These are phyloP conservation scores for Tulasnella sp. DNA, from an alignment of 768 basidiomycete species.

Conservation along the genomic window DNA sequence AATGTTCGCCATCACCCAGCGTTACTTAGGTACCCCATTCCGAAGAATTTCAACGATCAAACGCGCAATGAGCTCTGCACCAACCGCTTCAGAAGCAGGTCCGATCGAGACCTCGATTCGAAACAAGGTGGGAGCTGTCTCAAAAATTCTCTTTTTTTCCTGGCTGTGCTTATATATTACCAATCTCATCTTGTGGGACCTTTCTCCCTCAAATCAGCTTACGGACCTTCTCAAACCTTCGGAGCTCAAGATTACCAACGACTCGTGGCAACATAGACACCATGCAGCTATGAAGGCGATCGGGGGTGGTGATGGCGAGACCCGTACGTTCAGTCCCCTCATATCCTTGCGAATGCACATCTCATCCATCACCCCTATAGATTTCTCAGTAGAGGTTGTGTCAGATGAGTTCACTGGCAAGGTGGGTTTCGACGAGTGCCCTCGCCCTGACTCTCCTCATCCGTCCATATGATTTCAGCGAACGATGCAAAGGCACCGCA, in stretches of 20 bases:
- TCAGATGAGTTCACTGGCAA: slow-evolving; percentile 67
- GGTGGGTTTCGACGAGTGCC: slow-evolving; percentile 36
- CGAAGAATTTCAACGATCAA: background rate
- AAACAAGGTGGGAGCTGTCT: slow-evolving; percentile 26
- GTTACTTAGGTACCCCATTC: background rate
- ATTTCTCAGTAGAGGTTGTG: slow-evolving; percentile 68
- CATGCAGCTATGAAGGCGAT: slow-evolving; percentile 72
- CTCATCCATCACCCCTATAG: slow-evolving; percentile 34
- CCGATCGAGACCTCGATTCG: slow-evolving; percentile 54
- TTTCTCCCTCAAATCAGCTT: slow-evolving; percentile 35
- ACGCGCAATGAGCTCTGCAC: slow-evolving; percentile 8
- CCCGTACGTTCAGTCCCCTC: slow-evolving; percentile 50
- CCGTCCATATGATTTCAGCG: slow-evolving; percentile 36
- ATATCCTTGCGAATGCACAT: background rate
- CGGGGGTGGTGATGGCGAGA: slow-evolving; percentile 63
- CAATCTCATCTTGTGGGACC: background rate
- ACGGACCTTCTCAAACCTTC: slow-evolving; percentile 52
- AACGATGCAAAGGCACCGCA: slow-evolving; percentile 71
- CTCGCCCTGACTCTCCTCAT: background rate
- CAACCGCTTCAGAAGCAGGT: slow-evolving; percentile 29
- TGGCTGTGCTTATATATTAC: background rate
- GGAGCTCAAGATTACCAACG: slow-evolving; percentile 61
- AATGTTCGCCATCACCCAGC: background rate
- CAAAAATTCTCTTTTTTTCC: background rate
- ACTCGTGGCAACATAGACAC: slow-evolving; percentile 79